Evolutionary conservation across 192 early-diverging fungal genomes (phyloP), one percentile per base, ranked within the genome.

Genomic region (Backusella sp.): DNA sequence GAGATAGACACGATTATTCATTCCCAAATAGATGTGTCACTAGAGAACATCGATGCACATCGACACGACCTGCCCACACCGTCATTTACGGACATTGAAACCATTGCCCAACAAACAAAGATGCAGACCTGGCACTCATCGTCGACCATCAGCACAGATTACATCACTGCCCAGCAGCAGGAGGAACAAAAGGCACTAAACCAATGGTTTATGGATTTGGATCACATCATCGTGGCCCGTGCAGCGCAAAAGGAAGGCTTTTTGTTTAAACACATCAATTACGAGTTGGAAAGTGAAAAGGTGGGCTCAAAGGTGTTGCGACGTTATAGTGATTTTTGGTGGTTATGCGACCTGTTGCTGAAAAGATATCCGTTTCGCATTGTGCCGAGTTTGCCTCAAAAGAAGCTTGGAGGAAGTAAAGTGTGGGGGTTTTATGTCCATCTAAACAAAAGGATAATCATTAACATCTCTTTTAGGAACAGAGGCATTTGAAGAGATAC

Each of bases 321-420:
- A 17, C 89, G 97, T 69, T 98, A 96, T 80, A 96, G 92, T 70
- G 97, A 98, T 82, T 97, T 98, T 83, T 89, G 89, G 80, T 97
- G 95, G 95, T 81, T 98, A 46, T 88, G 89, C 49, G 94, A 96
- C 74, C 85, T 93, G 17, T 81, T 98, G 1, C 70, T 89, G 32
- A 94, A 91, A 71, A 80, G 88, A 74, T 98, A 97, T 71, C 96
- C 95, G 6, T 94, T 88, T 73, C 86, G 97, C 19, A 91, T 95
- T 73, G 86, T 92, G 26, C 91, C 94, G 14, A 90, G 90, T 78
- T 84, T 97, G 8, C 96, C 96, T 66, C 96, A 95, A 0, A 98
- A 98, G 76, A 91, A 94, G 67, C 84, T 96, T 68, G 89, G 91
- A 85, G 91, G 94, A 92, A 92, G 53, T 76, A 52, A 52, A 39